Evolutionary conservation across 2,329 filamentous ascomycete species (phyloP).

Genomic region (Thelonectria olida): DNA sequence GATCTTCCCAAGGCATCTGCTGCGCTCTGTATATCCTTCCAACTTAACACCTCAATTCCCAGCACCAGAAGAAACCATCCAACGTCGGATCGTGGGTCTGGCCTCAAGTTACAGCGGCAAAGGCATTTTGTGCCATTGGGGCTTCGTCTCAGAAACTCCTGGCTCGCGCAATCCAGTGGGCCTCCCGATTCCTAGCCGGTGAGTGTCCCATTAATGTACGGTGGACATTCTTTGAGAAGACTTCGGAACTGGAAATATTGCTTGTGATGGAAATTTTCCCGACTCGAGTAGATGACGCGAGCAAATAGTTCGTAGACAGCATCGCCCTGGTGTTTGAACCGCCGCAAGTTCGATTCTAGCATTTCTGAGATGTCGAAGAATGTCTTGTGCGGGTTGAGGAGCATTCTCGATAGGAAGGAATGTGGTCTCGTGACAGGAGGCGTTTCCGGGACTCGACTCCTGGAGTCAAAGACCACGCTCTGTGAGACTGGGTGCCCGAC

Average conservation of each 20-base stretch:
- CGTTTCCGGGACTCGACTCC: slow-evolving; percentile 11
- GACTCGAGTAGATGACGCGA: slow-evolving; percentile 64
- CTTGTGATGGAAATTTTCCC: slow-evolving; percentile 57
- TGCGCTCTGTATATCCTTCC: slow-evolving; percentile 41
- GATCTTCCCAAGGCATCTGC: slow-evolving; percentile 39
- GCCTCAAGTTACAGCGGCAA: slow-evolving; percentile 42
- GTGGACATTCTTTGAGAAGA: slow-evolving; percentile 66
- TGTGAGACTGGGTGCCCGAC: neutral
- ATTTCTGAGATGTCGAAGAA: slow-evolving; percentile 74
- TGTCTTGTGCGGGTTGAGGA: slow-evolving; percentile 46
- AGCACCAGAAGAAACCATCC: slow-evolving; percentile 40
- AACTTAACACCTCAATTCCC: slow-evolving; percentile 38
- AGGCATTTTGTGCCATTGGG: slow-evolving; percentile 41
- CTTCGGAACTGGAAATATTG: slow-evolving; percentile 74
- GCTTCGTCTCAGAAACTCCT: slow-evolving; percentile 32
- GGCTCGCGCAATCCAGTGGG: slow-evolving; percentile 36
- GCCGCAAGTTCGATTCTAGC: slow-evolving; percentile 53
- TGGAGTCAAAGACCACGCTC: neutral
- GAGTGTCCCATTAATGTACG: slow-evolving; percentile 52
- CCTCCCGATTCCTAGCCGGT: slow-evolving; percentile 40
- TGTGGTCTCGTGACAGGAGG: neutral
- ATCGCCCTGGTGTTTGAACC: slow-evolving; percentile 45
- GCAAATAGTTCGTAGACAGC: slow-evolving; percentile 71
- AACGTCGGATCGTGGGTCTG: slow-evolving; percentile 28
- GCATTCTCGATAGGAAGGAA: slow-evolving; percentile 3